Base-by-base conservation (phyloP, 2,329 filamentous ascomycete genomes). In the Periglandula ipomoeae region DNA sequence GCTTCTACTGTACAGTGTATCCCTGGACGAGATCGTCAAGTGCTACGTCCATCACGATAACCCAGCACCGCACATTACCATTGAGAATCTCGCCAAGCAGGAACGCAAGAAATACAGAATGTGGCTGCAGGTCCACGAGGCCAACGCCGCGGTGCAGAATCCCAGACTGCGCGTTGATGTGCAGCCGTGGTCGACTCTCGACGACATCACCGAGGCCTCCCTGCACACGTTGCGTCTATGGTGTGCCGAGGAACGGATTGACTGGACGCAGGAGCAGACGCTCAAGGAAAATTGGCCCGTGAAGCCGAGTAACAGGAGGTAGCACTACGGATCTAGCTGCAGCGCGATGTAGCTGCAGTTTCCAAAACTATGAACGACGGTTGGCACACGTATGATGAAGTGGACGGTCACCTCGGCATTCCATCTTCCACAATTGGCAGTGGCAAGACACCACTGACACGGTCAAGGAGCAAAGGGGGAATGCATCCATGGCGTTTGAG, bases 1-100 rank as follows among this genome's bases (percentile, higher is more conserved):
- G 2, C 56, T 69, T 39, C 67, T 75, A 53, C 62, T 78, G 34
- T 66, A 74, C 45, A 69, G 65, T 13, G 56, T 72, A 7, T 65
- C 69, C 41, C 58, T 71, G 27, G 74, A 76, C 50, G 70, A 76
- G 57, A 57, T 72, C n/a, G 59, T 70, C 34, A 65, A 64, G 50
- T 66, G 63, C 30, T 68, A 65, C 42, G 40, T 54, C 8, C 59
- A 54, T 41, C 55, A 52, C 27, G 61, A 62, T 38, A 52, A 47
- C 23, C 30, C 17, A 6, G 47, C 43, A 3, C 30, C 37, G 13
- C 26, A 44, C 39, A 47, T 57, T 20, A 50, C 52, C 7, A 44
- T 54, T 15, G 54, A 58, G 5, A 52, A 52, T 4, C 37, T 66
- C 3, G 47, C 64, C 19, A 44, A 53, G 23, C 53, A 58, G 19